phyloP scores from a whole-genome alignment of 2,329 filamentous ascomycete genomes.

The Bipolaris oryzae region DNA sequence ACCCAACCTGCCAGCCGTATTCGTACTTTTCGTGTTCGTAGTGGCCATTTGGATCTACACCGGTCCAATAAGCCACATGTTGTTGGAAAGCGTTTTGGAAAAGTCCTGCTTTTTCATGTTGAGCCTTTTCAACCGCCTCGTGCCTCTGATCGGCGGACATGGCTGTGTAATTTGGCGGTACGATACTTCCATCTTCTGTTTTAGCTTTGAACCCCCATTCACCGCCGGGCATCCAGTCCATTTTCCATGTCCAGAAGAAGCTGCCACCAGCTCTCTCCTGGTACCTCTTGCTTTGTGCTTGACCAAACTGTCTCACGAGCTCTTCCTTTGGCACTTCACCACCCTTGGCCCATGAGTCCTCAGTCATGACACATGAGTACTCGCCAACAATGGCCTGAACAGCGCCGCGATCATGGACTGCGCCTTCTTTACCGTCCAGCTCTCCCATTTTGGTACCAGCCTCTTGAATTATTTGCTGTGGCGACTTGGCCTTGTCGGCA shows the following conservation, averaged over 20 bases:
- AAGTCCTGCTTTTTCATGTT: slow-evolving; percentile 46
- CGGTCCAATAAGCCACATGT: slow-evolving; percentile 60
- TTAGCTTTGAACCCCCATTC: slow-evolving; percentile 66
- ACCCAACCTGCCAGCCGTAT: slow-evolving; percentile 63
- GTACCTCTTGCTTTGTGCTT: slow-evolving; percentile 56
- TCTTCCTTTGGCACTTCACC: slow-evolving; percentile 46
- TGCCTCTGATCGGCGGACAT: slow-evolving; percentile 20
- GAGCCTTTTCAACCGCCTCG: slow-evolving; percentile 48
- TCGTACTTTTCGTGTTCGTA: slow-evolving; percentile 62
- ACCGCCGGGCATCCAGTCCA: slow-evolving; percentile 67
- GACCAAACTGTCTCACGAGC: slow-evolving; percentile 55
- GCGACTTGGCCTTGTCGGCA: slow-evolving; percentile 57
- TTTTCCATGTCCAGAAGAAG: slow-evolving; percentile 67
- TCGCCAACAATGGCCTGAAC: slow-evolving; percentile 62
- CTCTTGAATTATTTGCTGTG: slow-evolving; percentile 59
- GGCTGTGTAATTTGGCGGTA: slow-evolving; percentile 43
- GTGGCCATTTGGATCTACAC: slow-evolving; percentile 50
- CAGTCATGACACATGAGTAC: slow-evolving; percentile 63
- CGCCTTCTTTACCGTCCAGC: slow-evolving; percentile 56
- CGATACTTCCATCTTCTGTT: slow-evolving; percentile 52
- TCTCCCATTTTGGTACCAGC: slow-evolving; percentile 53
- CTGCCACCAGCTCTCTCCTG: slow-evolving; percentile 58
- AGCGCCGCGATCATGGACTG: slow-evolving; percentile 57
- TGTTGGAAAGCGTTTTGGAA: slow-evolving; percentile 46
- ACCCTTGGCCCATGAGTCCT: slow-evolving; percentile 55